A percentile compares a stretch with the other conserved stretches of the same genome.
Conservation (phyloP, 345 rosid genomes). For the Gynandropsis gynandra region DNA sequence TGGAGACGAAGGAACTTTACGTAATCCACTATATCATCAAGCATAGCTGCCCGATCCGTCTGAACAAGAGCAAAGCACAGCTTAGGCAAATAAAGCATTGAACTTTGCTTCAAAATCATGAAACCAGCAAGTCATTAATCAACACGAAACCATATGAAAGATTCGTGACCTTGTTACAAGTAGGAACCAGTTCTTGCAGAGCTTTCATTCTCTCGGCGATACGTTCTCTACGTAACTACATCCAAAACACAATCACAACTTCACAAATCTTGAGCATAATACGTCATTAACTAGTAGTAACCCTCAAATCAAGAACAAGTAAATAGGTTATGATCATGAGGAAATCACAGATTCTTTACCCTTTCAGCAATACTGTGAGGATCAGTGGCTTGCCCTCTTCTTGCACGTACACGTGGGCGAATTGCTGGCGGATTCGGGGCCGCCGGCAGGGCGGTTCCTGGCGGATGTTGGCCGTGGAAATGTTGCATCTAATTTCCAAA, state of each 20-base stretch:
- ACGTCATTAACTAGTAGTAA: no score
- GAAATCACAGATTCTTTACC: slow-evolving; percentile 30
- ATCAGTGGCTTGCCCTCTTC: slow-evolving; percentile 62
- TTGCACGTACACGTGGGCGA: slow-evolving; percentile 58
- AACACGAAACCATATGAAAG: background rate
- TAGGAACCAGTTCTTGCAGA: slow-evolving; percentile 70
- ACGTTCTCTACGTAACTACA: slow-evolving; percentile 67
- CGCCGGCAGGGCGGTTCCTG: slow-evolving; percentile 15
- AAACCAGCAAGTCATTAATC: background rate
- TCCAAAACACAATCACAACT: slow-evolving; percentile 1
- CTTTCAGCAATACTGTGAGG: slow-evolving; percentile 68
- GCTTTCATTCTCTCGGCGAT: slow-evolving; percentile 72
- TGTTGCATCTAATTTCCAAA: slow-evolving; percentile 26
- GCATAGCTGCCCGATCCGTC: slow-evolving; percentile 79
- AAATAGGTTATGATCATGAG: background rate
- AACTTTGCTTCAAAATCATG: slow-evolving; percentile 1
- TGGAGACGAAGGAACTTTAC: slow-evolving; percentile 79
- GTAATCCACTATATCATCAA: slow-evolving; percentile 75
- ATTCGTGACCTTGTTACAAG: slow-evolving; percentile 51
- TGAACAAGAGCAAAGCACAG: slow-evolving; percentile 18
- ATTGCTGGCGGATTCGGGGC: slow-evolving; percentile 33
- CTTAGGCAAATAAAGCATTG: background rate
- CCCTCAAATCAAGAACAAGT: background rate
- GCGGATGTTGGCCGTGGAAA: slow-evolving; percentile 37
- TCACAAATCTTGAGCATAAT: background rate